phyloP scores from a whole-genome alignment of 225 moss, liverwort and hornwort genomes.

The Bryoerythrophyllum caledonicum region DNA sequence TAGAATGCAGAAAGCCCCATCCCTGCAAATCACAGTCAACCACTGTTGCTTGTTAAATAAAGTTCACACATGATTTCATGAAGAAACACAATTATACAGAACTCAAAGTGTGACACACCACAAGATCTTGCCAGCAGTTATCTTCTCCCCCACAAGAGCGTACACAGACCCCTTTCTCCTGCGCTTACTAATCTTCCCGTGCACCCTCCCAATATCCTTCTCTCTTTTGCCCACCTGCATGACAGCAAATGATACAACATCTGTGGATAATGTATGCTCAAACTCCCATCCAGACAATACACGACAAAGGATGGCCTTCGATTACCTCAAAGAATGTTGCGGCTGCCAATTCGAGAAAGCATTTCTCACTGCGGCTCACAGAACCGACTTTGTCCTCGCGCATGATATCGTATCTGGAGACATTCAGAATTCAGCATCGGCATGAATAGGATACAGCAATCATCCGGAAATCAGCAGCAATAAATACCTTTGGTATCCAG shows the following conservation, averaged over 20 bases:
- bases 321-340: conserved; percentile 78
- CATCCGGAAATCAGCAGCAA: not conserved
- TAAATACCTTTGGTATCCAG: conserved; percentile 57
- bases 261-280: conserved; percentile 18
- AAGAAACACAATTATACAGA: conserved; percentile 15
- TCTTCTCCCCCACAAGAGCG: conserved; percentile 64
- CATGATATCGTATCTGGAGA: conserved; percentile 66
- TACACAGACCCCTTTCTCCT: conserved; percentile 66
- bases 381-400: conserved; percentile 81
- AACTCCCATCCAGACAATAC: not conserved
- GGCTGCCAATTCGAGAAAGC: conserved; percentile 88
- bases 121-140: conserved; percentile 67
- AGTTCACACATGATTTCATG: conserved; percentile 5
- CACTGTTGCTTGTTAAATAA: conserved; percentile 22
- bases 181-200: conserved; percentile 54
- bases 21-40: conserved; percentile 51
- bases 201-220: conserved; percentile 35
- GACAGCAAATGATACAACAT: conserved; percentile 4
- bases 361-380: conserved; percentile 57
- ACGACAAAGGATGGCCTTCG: not conserved
- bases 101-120: too few species aligned
- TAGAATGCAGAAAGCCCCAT: conserved; percentile 81
- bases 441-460: not conserved
- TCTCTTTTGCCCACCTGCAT: conserved; percentile 49
- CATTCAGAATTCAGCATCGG: not conserved